These are phyloP conservation scores for Euphorbia peplus DNA, from an alignment of 345 rosid genomes.

Conservation along the genomic window DNA sequence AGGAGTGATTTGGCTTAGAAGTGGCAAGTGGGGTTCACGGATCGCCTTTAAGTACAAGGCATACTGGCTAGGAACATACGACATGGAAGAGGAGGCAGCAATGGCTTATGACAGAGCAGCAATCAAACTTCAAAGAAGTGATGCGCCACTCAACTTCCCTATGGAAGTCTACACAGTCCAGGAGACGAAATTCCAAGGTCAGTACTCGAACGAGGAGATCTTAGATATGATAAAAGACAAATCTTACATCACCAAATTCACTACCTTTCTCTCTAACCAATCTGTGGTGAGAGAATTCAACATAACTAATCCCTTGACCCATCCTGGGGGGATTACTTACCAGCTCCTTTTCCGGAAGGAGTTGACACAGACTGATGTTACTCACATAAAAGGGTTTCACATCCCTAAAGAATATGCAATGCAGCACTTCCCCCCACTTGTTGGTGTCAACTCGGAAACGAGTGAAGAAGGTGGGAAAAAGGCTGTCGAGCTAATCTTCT, in stretches of 20 bases:
- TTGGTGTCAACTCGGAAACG: not conserved
- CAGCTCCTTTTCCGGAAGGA: slow-evolving; percentile 16
- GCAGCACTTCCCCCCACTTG: slow-evolving; percentile 14
- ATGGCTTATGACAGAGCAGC: slow-evolving; percentile 34
- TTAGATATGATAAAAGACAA: slow-evolving; percentile 24
- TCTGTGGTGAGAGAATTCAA: too few relatives aligned
- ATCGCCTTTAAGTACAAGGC: slow-evolving; percentile 23
- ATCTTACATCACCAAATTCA: slow-evolving; percentile 4
- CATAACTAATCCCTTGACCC: not conserved
- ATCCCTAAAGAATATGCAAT: slow-evolving; percentile 23
- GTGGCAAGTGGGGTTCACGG: slow-evolving; percentile 29
- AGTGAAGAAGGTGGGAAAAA: not conserved
- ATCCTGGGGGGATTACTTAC: not conserved
- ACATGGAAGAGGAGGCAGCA: slow-evolving; percentile 23
- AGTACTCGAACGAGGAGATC: slow-evolving; percentile 13
- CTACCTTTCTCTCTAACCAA: not conserved
- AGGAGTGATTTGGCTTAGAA: slow-evolving; percentile 21
- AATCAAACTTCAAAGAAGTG: slow-evolving; percentile 26
- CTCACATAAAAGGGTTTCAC: slow-evolving; percentile 16
- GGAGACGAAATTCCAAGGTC: slow-evolving; percentile 23
- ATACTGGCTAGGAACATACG: slow-evolving; percentile 30
- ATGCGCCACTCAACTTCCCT: slow-evolving; percentile 21
- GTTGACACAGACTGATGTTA: slow-evolving; percentile 19
- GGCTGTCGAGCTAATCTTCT: slow-evolving; percentile 13
- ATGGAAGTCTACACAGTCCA: not conserved